phyloP scores from a whole-genome alignment of 345 rosid species.

The Eucalyptus lansdowneana region DNA sequence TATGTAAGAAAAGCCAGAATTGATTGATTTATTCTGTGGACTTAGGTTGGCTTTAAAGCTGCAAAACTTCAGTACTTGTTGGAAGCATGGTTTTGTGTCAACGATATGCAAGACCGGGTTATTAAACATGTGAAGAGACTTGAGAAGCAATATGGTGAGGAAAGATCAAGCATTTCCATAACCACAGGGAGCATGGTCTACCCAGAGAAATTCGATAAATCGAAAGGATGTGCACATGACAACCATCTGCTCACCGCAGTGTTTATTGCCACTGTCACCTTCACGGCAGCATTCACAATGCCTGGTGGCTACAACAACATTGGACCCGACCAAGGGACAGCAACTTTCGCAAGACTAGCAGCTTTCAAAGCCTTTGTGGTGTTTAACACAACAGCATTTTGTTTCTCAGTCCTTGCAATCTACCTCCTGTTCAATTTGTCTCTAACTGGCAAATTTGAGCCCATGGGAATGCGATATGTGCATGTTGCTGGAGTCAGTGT shows the following conservation, averaged over 20 bases:
- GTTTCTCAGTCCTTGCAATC: background rate
- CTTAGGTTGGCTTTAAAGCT: slow-evolving; percentile 1
- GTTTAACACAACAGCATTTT: background rate
- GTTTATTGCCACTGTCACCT: slow-evolving; percentile 6
- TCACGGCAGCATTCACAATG: slow-evolving; percentile 2
- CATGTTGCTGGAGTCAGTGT: background rate
- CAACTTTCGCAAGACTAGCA: background rate
- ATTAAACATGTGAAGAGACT: background rate
- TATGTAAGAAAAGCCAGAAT: background rate
- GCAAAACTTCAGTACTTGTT: slow-evolving; percentile 5
- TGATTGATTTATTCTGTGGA: background rate
- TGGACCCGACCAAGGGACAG: background rate
- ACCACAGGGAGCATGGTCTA: background rate
- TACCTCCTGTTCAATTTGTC: background rate
- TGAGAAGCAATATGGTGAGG: background rate
- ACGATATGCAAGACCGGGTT: slow-evolving; percentile 5
- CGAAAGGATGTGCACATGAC: background rate
- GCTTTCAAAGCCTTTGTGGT: background rate
- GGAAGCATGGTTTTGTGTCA: background rate
- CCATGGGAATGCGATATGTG: background rate
- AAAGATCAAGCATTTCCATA: background rate
- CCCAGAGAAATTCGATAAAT: background rate
- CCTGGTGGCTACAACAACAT: slow-evolving; percentile 1
- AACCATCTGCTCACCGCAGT: slow-evolving; percentile 5
- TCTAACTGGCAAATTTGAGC: background rate